These are phyloP conservation scores for Dactylorhiza incarnata DNA, from an alignment of 106 monocot species.

Conservation along the genomic window DNA sequence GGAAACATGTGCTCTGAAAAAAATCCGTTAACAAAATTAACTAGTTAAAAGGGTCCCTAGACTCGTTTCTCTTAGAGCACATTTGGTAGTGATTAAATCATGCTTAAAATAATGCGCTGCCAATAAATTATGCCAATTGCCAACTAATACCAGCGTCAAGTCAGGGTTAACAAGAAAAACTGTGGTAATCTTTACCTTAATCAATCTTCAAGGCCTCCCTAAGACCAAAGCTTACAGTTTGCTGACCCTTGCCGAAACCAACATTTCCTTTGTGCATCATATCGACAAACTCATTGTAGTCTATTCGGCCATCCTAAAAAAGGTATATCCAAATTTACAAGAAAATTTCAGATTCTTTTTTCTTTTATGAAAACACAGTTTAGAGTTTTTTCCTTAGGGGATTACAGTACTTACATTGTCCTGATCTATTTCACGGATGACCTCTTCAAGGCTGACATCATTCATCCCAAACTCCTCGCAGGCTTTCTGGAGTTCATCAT, in stretches of 20 bases:
- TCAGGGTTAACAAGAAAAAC: neutral
- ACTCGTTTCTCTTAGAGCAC: neutral
- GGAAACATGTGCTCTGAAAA: neutral
- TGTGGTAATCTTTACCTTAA: neutral
- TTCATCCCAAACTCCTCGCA: slow-evolving; percentile 32
- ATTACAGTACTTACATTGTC: slow-evolving; percentile 19
- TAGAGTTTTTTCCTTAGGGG: neutral
- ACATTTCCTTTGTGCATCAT: slow-evolving; percentile 40
- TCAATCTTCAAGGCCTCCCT: slow-evolving; percentile 20
- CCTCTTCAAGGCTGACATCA: slow-evolving; percentile 18
- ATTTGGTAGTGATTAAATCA: neutral
- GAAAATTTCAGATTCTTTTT: too few relatives aligned
- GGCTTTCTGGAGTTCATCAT: slow-evolving; percentile 24
- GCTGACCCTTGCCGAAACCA: slow-evolving; percentile 13
- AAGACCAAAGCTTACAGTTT: slow-evolving; percentile 21
- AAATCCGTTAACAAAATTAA: neutral
- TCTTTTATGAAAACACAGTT: neutral
- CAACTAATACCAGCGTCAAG: neutral
- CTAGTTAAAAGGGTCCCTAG: neutral
- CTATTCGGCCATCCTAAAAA: slow-evolving; percentile 29
- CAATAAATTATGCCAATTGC: neutral
- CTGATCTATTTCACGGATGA: slow-evolving; percentile 29
- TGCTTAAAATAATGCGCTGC: neutral
- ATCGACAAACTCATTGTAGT: slow-evolving; percentile 38
- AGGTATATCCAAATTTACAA: neutral